These are phyloP conservation scores for Wickerhamiella infanticola DNA, from an alignment of 1,139 yeast species.

Conservation along the genomic window DNA sequence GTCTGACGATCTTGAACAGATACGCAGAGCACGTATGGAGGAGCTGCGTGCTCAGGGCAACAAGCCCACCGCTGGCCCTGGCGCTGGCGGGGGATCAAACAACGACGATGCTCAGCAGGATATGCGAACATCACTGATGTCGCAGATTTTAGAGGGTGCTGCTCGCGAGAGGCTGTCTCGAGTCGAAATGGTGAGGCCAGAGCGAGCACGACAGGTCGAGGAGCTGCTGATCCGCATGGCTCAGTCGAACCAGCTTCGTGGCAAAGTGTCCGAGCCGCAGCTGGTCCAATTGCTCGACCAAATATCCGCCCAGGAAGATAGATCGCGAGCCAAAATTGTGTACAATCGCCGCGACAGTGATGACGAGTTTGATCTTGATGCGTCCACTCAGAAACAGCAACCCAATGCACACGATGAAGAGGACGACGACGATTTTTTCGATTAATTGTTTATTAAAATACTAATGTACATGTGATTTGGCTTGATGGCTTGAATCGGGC, in stretches of 20 bases:
- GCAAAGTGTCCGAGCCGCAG: constrained; percentile 62
- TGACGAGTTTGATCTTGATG: constrained; percentile 10
- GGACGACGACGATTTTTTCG: constrained; percentile 25
- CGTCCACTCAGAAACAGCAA: neutral
- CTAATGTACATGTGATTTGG: too few species aligned
- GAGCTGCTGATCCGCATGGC: constrained; percentile 58
- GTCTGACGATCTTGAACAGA: constrained; percentile 53
- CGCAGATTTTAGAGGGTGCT: constrained; percentile 59
- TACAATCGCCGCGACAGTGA: constrained; percentile 23
- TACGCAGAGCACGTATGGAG: constrained; percentile 72
- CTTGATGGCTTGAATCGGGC: too few species aligned
- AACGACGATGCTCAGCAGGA: constrained; percentile 19
- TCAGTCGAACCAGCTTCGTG: constrained; percentile 61
- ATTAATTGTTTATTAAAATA: constrained; percentile 9
- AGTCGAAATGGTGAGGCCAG: constrained; percentile 79
- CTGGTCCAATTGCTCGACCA: constrained; percentile 73
- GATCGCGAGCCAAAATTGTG: constrained; percentile 45
- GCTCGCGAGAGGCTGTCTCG: constrained; percentile 84
- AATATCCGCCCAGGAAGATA: constrained; percentile 62
- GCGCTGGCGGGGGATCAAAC: neutral
- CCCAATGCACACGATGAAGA: constrained; percentile 7
- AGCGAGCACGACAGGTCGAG: constrained; percentile 75
- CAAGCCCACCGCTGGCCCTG: neutral
- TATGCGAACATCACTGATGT: constrained; percentile 29
- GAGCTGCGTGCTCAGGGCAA: constrained; percentile 40